phyloP scores from a whole-genome alignment of 2,329 filamentous ascomycete genomes.

The Dothideomycetes sp. region DNA sequence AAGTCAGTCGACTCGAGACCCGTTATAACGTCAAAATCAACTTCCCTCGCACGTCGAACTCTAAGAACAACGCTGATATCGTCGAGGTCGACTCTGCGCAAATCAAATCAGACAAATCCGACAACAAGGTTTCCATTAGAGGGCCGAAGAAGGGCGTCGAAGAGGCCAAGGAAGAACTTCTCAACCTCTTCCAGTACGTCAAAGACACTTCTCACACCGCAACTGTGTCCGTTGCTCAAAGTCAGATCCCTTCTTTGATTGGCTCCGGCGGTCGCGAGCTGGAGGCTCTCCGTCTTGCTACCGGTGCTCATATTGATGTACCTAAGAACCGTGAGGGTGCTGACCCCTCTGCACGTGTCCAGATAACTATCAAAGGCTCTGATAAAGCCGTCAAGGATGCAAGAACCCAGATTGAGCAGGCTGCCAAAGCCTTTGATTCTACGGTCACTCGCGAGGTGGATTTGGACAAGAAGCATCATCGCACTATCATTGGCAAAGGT shows the following conservation, averaged over 20 bases:
- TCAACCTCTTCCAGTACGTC: conserved; percentile 79
- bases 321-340: conserved; percentile 66
- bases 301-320: conserved; percentile 84
- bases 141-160: conserved; percentile 91
- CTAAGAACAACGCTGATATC: conserved; percentile 34
- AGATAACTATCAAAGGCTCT: conserved; percentile 86
- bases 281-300: conserved; percentile 76
- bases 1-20: conserved; percentile 85
- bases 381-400: conserved; percentile 85
- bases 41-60: conserved; percentile 79
- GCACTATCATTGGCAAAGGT: conserved; percentile 75
- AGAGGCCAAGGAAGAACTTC: conserved; percentile 81
- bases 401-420: conserved; percentile 81
- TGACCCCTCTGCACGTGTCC: conserved; percentile 58
- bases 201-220: conserved; percentile 77
- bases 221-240: conserved; percentile 77
- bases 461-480: conserved; percentile 91
- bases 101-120: conserved; percentile 60
- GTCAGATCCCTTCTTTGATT: conserved; percentile 87
- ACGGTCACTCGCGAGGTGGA: conserved; percentile 78
- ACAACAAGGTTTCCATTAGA: conserved; percentile 83
- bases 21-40: conserved; percentile 92
- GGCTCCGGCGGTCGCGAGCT: conserved; percentile 83
- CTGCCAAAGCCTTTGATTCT: conserved; percentile 78
- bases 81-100: conserved; percentile 66